phyloP scores from a whole-genome alignment of 176 grass and related monocot species.

The Dactylis glomerata region DNA sequence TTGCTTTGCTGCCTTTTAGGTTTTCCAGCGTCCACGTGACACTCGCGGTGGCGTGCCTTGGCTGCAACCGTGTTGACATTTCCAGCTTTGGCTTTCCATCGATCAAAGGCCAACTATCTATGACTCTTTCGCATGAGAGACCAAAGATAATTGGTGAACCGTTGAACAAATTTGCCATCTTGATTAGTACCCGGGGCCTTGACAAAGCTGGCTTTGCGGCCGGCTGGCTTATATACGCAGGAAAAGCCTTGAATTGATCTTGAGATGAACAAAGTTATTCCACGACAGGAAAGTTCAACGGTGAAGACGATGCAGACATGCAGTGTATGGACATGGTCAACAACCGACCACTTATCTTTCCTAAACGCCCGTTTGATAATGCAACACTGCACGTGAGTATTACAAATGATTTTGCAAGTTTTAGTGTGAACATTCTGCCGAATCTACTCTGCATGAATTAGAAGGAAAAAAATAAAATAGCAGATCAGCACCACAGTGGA shows the following conservation, averaged over 20 bases:
- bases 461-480: too few relatives aligned
- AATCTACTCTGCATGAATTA: too few relatives aligned
- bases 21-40: background rate
- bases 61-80: slow-evolving; percentile 51
- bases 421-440: too few relatives aligned
- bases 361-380: too few relatives aligned
- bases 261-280: background rate
- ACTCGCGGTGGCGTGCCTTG: background rate
- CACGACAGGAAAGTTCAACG: background rate
- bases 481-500: too few relatives aligned
- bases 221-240: background rate
- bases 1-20: background rate
- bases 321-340: too few relatives aligned
- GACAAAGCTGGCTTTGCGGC: background rate
- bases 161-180: background rate
- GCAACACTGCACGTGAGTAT: too few relatives aligned
- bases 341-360: too few relatives aligned
- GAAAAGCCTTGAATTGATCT: background rate
- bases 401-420: too few relatives aligned
- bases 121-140: slow-evolving; percentile 28
- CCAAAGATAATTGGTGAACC: background rate
- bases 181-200: background rate
- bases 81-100: background rate
- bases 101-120: background rate
- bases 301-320: too few relatives aligned